These are phyloP conservation scores for Leptosphaerulina australis DNA, from an alignment of 2,329 filamentous ascomycete species.

Conservation along the genomic window DNA sequence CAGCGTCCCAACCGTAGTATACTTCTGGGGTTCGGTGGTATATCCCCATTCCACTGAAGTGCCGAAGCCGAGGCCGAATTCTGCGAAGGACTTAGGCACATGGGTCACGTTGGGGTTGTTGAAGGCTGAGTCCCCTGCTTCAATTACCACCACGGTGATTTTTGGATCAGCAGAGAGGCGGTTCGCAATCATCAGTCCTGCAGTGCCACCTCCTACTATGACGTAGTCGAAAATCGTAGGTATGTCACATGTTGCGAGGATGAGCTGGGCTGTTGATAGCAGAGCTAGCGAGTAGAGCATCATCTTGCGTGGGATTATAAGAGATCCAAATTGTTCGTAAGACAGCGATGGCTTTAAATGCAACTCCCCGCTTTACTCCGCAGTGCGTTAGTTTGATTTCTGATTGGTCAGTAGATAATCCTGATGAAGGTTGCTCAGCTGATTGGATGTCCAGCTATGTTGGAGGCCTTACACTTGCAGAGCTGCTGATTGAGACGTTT, in stretches of 20 bases:
- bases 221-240: slow-evolving; percentile 39
- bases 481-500: no score
- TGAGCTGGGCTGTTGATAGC: slow-evolving; percentile 2
- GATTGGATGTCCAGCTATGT: background rate
- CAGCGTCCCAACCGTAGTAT: slow-evolving; percentile 37
- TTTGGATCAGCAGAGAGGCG: slow-evolving; percentile 33
- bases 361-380: background rate
- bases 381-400: background rate
- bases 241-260: slow-evolving; percentile 19
- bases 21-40: slow-evolving; percentile 47
- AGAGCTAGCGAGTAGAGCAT: background rate
- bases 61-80: slow-evolving; percentile 32
- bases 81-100: slow-evolving; percentile 23
- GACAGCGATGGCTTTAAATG: background rate
- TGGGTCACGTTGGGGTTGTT: slow-evolving; percentile 41
- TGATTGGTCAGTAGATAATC: slow-evolving; percentile 1
- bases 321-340: background rate
- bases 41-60: slow-evolving; percentile 52
- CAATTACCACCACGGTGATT: slow-evolving; percentile 38
- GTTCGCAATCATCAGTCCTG: slow-evolving; percentile 42
- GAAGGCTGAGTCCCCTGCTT: slow-evolving; percentile 42
- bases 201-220: slow-evolving; percentile 43
- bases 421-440: slow-evolving; percentile 1
- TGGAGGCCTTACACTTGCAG: background rate
- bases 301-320: background rate